phyloP scores from a whole-genome alignment of 805 yeast species.

The Blastobotrys chiropterorum region DNA sequence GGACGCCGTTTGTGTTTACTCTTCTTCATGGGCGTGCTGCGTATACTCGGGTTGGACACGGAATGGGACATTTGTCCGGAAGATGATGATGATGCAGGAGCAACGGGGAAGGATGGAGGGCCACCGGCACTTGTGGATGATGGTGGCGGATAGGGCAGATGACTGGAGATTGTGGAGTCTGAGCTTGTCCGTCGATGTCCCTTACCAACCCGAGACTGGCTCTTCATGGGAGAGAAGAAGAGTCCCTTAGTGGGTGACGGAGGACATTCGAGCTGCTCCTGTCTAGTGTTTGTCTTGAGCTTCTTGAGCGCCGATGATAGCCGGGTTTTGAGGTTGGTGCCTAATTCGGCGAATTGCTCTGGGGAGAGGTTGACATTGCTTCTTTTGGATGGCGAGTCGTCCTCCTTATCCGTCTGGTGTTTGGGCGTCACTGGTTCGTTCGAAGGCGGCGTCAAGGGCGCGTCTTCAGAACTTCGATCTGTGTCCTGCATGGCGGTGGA shows the following conservation, averaged over 20 bases:
- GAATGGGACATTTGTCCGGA: background rate
- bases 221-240: background rate
- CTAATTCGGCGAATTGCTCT: slow-evolving; percentile 38
- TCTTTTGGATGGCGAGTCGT: background rate
- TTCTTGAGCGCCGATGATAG: slow-evolving; percentile 15
- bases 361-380: background rate
- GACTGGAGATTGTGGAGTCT: slow-evolving; percentile 1
- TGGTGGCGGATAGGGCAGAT: no score
- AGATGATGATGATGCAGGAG: background rate
- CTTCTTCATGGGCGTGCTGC: slow-evolving; percentile 1
- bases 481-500: background rate
- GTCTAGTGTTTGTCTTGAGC: slow-evolving; percentile 6
- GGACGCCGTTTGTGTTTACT: slow-evolving; percentile 1
- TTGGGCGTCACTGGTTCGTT: background rate
- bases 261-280: slow-evolving; percentile 1
- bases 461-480: background rate
- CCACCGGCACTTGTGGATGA: no score
- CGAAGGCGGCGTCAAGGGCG: background rate
- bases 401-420: background rate
- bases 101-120: background rate
- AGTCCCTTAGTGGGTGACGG: background rate
- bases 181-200: slow-evolving; percentile 12
- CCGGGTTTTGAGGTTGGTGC: slow-evolving; percentile 28
- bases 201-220: slow-evolving; percentile 6
- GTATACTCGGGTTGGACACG: background rate